Evolutionary conservation across 169 alveolate species (phyloP).

Genomic region (Cryptosporidium xiaoi): DNA sequence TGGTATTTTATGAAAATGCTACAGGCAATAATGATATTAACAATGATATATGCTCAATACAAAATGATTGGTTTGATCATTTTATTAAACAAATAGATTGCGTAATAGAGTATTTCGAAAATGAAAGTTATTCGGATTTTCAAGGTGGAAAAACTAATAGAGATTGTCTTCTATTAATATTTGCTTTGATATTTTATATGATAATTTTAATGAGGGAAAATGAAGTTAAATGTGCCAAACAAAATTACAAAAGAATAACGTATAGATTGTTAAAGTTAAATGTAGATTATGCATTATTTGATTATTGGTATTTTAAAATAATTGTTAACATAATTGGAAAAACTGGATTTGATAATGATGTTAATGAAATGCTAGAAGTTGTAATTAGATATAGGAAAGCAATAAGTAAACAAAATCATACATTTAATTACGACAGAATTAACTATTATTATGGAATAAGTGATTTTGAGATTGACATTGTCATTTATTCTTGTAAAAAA

Average conservation of each 20-base stretch:
- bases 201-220: slow-evolving; percentile 4
- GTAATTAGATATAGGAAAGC: slow-evolving; percentile 5
- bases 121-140: neutral
- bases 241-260: slow-evolving; percentile 1
- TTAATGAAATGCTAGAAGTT: slow-evolving; percentile 2
- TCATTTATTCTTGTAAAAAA: slow-evolving; percentile 19
- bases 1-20: neutral
- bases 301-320: slow-evolving; percentile 67
- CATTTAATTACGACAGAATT: slow-evolving; percentile 6
- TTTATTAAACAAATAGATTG: slow-evolving; percentile 7
- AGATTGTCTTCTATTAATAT: slow-evolving; percentile 37
- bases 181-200: slow-evolving; percentile 23
- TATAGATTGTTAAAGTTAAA: slow-evolving; percentile 5
- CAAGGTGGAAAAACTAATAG: neutral
- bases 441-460: neutral
- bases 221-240: neutral
- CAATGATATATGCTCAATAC: neutral
- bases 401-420: neutral
- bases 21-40: neutral
- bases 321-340: slow-evolving; percentile 9
- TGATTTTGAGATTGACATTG: slow-evolving; percentile 13
- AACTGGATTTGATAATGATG: neutral
- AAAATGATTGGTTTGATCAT: slow-evolving; percentile 28
- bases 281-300: neutral
- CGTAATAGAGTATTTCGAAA: slow-evolving; percentile 17